Evolutionary conservation across 208 protist genomes (phyloP).

Genomic region (Acanthamoeba sp.): DNA sequence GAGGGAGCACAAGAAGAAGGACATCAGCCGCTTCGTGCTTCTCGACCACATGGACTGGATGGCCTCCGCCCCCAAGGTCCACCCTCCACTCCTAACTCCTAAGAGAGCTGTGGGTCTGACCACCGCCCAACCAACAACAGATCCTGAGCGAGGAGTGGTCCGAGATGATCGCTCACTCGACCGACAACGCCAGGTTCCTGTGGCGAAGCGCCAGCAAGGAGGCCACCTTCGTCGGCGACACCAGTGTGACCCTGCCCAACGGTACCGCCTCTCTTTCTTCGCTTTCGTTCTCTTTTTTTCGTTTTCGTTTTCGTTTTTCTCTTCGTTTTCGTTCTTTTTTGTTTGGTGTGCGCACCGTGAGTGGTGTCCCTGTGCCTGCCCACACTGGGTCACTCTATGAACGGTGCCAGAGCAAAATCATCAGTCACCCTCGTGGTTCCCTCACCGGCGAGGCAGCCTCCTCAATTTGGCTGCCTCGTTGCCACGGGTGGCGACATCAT

Average conservation of each 20-base stretch:
- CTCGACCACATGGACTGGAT: constrained; percentile 77
- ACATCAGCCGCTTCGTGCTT: constrained; percentile 74
- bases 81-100: background rate
- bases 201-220: constrained; percentile 74
- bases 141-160: constrained; percentile 66
- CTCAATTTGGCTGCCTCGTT: background rate
- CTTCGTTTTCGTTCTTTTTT: too few species aligned
- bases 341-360: background rate
- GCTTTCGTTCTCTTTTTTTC: too few species aligned
- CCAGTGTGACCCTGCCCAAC: constrained; percentile 40
- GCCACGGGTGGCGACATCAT: background rate
- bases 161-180: constrained; percentile 60
- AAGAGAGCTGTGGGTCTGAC: background rate
- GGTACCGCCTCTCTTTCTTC: background rate
- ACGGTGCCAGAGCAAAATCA: background rate
- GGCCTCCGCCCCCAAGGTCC: constrained; percentile 54
- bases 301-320: background rate
- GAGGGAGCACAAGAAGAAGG: constrained; percentile 55
- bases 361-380: background rate
- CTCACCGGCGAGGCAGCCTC: background rate
- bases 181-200: constrained; percentile 65
- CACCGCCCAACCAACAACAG: constrained; percentile 21
- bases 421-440: background rate
- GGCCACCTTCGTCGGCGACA: constrained; percentile 69
- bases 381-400: background rate